Conservation (phyloP, 2,329 filamentous ascomycete species). For the Pseudodiploospora longispora region DNA sequence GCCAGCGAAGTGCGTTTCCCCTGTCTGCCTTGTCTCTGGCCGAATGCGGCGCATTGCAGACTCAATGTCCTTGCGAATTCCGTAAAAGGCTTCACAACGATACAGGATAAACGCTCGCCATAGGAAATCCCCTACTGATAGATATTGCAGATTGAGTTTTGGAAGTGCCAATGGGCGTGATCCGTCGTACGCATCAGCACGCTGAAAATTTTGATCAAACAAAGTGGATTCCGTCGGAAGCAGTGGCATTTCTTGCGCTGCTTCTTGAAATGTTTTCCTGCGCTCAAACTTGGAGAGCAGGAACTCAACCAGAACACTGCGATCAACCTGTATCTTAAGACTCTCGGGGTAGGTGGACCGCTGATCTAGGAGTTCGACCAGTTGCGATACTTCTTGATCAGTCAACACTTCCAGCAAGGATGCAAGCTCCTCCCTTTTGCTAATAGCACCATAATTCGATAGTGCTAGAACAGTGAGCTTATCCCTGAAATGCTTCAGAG, state of each 20-base stretch:
- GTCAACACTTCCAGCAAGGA: constrained; percentile 64
- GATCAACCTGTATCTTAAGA: constrained; percentile 54
- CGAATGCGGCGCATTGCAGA: constrained; percentile 70
- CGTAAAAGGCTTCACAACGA: constrained; percentile 85
- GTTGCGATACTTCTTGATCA: constrained; percentile 62
- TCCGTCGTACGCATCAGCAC: constrained; percentile 82
- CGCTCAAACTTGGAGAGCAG: constrained; percentile 69
- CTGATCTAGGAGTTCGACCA: constrained; percentile 67
- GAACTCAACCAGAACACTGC: constrained; percentile 61
- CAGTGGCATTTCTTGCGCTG: constrained; percentile 59
- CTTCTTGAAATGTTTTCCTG: constrained; percentile 74
- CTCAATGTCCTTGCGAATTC: constrained; percentile 86
- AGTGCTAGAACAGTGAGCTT: constrained; percentile 87
- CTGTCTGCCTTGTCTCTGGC: constrained; percentile 55
- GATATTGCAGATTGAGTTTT: constrained; percentile 91
- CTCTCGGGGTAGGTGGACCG: constrained; percentile 74
- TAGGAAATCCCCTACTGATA: constrained; percentile 92
- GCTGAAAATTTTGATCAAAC: constrained; percentile 69
- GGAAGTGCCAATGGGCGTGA: constrained; percentile 82
- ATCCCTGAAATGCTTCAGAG: constrained; percentile 75
- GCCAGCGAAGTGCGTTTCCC: constrained; percentile 68
- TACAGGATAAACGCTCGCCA: constrained; percentile 90
- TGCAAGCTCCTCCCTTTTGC: constrained; percentile 70
- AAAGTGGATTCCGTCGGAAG: constrained; percentile 78
- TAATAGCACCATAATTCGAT: constrained; percentile 85